Percentiles rank a stretch among this genome's conserved stretches.
Conservation (phyloP, 164 flowering plant genomes). For the Annona squamosa region DNA sequence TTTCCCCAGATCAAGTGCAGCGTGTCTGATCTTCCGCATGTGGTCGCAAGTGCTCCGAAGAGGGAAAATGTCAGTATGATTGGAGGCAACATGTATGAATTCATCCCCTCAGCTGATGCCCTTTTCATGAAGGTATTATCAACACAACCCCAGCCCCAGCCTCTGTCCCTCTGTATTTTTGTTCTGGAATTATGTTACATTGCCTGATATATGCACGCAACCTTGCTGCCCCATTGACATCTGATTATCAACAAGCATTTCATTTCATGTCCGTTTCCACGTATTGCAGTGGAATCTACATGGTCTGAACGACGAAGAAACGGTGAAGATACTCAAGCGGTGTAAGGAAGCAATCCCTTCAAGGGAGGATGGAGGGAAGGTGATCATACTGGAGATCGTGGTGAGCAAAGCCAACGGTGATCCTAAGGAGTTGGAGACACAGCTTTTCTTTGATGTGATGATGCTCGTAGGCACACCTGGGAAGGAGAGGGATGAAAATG, state of each 20-base stretch:
- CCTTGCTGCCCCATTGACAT: too few species aligned
- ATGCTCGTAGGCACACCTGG: constrained; percentile 10
- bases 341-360: constrained; percentile 34
- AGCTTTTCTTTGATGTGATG: constrained; percentile 2
- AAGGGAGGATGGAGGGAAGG: constrained; percentile 28
- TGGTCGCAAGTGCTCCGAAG: constrained; percentile 17
- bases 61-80: constrained; percentile 12
- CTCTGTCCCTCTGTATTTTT: too few species aligned
- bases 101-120: constrained; percentile 24
- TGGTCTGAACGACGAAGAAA: constrained; percentile 31
- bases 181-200: too few species aligned
- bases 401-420: constrained; percentile 1
- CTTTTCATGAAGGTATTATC: constrained; percentile 14
- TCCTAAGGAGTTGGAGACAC: neutral
- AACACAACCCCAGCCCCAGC: too few species aligned
- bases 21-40: constrained; percentile 37
- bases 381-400: constrained; percentile 38
- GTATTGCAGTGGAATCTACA: constrained; percentile 20
- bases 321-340: constrained; percentile 31
- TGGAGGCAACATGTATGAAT: constrained; percentile 30
- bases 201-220: too few species aligned
- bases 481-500: constrained; percentile 10
- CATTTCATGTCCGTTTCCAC: too few species aligned
- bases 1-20: constrained; percentile 15
- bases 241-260: neutral